A percentile compares a stretch with the other conserved stretches of the same genome.
Conservation (phyloP, 2,329 filamentous ascomycete genomes). For the Talaromyces sp. region DNA sequence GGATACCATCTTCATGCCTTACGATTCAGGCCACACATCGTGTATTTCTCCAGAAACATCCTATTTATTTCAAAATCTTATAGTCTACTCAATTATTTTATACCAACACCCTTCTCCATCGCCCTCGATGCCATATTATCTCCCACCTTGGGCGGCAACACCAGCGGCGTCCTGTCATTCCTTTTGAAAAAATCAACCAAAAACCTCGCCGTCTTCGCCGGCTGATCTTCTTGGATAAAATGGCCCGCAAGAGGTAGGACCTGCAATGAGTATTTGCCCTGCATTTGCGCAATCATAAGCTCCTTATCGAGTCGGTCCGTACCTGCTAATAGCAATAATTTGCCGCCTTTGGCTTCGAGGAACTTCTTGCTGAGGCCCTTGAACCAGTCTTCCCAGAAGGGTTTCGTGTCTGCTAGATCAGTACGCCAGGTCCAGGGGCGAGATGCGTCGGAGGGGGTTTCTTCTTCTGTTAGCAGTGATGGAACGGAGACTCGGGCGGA, state of each 20-base stretch:
- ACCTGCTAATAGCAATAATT: slow-evolving; percentile 78
- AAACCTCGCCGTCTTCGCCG: slow-evolving; percentile 80
- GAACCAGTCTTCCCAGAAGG: slow-evolving; percentile 96
- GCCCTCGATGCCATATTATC: slow-evolving; percentile 54
- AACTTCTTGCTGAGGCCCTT: slow-evolving; percentile 84
- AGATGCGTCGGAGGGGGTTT: slow-evolving; percentile 30
- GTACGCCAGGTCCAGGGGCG: slow-evolving; percentile 80
- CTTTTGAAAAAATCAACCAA: slow-evolving; percentile 87
- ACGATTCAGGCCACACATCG: neutral
- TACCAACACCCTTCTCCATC: slow-evolving; percentile 34
- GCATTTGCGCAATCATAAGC: slow-evolving; percentile 94
- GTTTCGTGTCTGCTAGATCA: slow-evolving; percentile 74
- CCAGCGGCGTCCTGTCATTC: slow-evolving; percentile 79
- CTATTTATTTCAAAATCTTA: neutral
- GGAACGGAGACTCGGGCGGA: slow-evolving; percentile 89
- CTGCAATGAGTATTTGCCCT: slow-evolving; percentile 94
- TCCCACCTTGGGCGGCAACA: slow-evolving; percentile 88
- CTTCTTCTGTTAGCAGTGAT: slow-evolving; percentile 60
- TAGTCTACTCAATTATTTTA: neutral
- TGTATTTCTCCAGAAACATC: neutral
- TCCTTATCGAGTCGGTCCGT: slow-evolving; percentile 89
- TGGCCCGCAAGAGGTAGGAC: slow-evolving; percentile 94
- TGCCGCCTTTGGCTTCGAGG: slow-evolving; percentile 73
- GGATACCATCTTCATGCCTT: neutral
- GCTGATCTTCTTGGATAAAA: slow-evolving; percentile 93